These are phyloP conservation scores for Pseudopithomyces chartarum DNA, from an alignment of 2,329 filamentous ascomycete genomes.

Conservation along the genomic window DNA sequence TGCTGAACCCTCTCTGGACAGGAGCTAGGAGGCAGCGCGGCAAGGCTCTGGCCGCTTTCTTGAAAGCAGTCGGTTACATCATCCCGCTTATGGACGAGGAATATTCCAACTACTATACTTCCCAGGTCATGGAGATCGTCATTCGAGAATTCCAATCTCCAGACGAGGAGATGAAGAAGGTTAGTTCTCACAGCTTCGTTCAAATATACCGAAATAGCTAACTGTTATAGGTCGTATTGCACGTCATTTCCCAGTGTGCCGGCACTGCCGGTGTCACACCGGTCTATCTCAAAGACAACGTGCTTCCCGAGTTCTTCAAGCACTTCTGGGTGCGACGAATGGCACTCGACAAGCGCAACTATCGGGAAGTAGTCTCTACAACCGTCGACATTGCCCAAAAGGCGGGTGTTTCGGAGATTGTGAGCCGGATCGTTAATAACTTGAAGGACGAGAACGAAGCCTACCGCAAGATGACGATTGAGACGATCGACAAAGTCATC, in stretches of 20 bases:
- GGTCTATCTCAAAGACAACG: slow-evolving; percentile 91
- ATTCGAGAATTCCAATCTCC: slow-evolving; percentile 95
- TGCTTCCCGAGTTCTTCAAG: slow-evolving; percentile 96
- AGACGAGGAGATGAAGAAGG: slow-evolving; percentile 99
- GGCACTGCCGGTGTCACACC: slow-evolving; percentile 94
- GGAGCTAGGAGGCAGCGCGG: slow-evolving; percentile 94
- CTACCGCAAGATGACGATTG: slow-evolving; percentile 98
- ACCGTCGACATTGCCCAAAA: slow-evolving; percentile 97
- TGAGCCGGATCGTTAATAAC: slow-evolving; percentile 91
- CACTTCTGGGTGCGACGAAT: slow-evolving; percentile 98
- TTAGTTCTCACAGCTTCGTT: slow-evolving; percentile 43
- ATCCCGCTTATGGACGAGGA: slow-evolving; percentile 99
- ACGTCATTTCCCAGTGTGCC: slow-evolving; percentile 95
- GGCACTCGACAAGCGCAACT: slow-evolving; percentile 97
- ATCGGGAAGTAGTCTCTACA: slow-evolving; percentile 96
- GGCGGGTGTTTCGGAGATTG: slow-evolving; percentile 94
- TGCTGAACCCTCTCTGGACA: slow-evolving; percentile 95
- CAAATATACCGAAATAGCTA: slow-evolving; percentile 44
- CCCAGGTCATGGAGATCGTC: slow-evolving; percentile 98
- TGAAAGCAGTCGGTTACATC: slow-evolving; percentile 97
- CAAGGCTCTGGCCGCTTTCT: slow-evolving; percentile 91
- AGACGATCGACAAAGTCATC: slow-evolving; percentile 96
- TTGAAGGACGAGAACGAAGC: slow-evolving; percentile 98
- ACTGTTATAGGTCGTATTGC: slow-evolving; percentile 99
- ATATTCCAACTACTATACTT: slow-evolving; percentile 98